phyloP scores from a whole-genome alignment of 164 flowering plant genomes.

The Saururus chinensis region DNA sequence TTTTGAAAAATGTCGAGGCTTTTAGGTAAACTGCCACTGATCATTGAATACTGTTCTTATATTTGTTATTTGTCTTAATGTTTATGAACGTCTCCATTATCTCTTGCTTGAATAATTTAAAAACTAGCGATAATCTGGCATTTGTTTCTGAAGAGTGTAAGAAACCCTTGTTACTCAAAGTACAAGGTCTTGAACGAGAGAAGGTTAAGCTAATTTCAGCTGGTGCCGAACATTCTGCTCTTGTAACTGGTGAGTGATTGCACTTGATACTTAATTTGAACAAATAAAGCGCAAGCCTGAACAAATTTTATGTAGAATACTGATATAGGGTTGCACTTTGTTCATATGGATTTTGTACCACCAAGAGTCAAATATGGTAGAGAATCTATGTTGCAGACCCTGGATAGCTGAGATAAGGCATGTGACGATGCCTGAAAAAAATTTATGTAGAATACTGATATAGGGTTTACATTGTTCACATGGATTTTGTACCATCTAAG shows the following conservation, averaged over 20 bases:
- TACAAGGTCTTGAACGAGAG: constrained; percentile 28
- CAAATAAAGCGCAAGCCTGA: background rate
- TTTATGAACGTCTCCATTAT: background rate
- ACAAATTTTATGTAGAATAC: too few species aligned
- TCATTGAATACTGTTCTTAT: background rate
- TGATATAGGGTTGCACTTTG: too few species aligned
- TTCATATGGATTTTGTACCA: too few species aligned
- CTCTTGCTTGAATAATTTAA: background rate
- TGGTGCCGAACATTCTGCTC: constrained; percentile 86
- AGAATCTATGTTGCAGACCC: too few species aligned
- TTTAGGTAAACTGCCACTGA: too few species aligned
- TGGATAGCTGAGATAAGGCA: too few species aligned
- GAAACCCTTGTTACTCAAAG: constrained; percentile 17
- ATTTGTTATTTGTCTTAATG: constrained; percentile 8
- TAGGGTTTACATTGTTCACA: too few species aligned
- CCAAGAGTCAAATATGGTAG: too few species aligned
- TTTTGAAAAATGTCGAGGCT: too few species aligned
- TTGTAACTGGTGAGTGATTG: constrained; percentile 47
- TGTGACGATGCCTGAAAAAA: too few species aligned
- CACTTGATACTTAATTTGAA: background rate
- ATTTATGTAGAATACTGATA: too few species aligned
- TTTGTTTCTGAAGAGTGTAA: constrained; percentile 16
- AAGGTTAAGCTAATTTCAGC: constrained; percentile 54
- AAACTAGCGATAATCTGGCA: background rate
- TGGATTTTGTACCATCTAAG: too few species aligned